Base-by-base conservation (phyloP, 768 basidiomycete species). In the Calocera viscosa region DNA sequence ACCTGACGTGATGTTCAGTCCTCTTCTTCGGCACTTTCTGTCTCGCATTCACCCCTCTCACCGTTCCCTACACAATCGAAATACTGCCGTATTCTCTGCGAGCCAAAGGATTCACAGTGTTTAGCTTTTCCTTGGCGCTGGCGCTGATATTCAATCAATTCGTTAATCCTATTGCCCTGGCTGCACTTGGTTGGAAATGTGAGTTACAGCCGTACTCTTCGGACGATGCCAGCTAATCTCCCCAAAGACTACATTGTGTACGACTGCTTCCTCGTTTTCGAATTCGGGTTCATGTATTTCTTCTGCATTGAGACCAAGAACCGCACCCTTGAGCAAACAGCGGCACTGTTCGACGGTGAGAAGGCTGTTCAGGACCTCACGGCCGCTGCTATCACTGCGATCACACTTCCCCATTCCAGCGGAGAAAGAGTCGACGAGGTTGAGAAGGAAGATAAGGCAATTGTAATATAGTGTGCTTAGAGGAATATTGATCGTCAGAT, bases 91-190 rank as follows among this genome's bases (percentile, higher is more conserved):
- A 82, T 78, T 77, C 78, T 34, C 79, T 94, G 67, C 90, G 91
- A 75, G 90, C 90, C 70, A 92, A 91, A 80, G 90, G 91, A 65
- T 86, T 90, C 79, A 88, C 82, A 70, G 72, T 92, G 66, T 90
- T 92, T 81, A 88, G 84, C 77, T 88, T 93, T 74, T 77, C 83
- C 67, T 83, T 90, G 74, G 89, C 89, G 14, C 71, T 87, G 66
- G 82, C 90, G 5, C 84, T 93, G 70, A 89, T 94, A 75, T 90
- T 94, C 77, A 92, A 91, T 75, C 90, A 91, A 77, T 90, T 91
- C 73, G 84, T 87, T 75, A 92, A 92, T 79, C 91, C 90, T 39
- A 83, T 90, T 74, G 89, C 88, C 39, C 79, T 91, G 43, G 80
- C 80, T 2, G 67, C 73, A 40, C 78, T 91, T 64, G 78, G 73